A percentile compares a stretch with the other conserved stretches of the same genome.
Evolutionary conservation across 73 alveolate species (phyloP).

Genomic region (Loxodes magnus): DNA sequence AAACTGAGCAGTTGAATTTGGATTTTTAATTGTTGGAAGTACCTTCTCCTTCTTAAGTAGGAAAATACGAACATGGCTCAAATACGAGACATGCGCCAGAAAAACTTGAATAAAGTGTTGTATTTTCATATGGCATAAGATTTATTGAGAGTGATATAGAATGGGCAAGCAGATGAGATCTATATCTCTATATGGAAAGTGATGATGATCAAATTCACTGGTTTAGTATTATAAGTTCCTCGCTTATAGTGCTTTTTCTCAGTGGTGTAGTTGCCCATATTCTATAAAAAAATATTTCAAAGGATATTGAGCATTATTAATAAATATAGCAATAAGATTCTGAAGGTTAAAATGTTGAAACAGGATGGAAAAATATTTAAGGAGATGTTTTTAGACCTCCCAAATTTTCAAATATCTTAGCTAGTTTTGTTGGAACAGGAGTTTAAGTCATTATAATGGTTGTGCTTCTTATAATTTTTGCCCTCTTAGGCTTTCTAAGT

Average conservation of each 20-base stretch:
- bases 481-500: constrained; percentile 14
- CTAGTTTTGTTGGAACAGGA: constrained; percentile 16
- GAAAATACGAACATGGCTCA: not conserved
- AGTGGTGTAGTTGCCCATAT: constrained; percentile 8
- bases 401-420: constrained; percentile 1
- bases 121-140: not conserved
- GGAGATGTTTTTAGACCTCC: constrained; percentile 35
- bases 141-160: not conserved
- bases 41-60: not conserved
- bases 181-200: not conserved
- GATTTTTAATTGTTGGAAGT: not conserved
- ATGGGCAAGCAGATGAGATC: constrained; percentile 12
- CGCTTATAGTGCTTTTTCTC: constrained; percentile 1
- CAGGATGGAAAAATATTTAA: constrained; percentile 27
- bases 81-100: not conserved
- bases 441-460: constrained; percentile 12
- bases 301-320: not conserved
- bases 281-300: not conserved
- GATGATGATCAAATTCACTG: constrained; percentile 6
- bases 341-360: constrained; percentile 17
- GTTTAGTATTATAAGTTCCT: constrained; percentile 3
- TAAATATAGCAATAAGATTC: constrained; percentile 2
- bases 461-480: constrained; percentile 11
- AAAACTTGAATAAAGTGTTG: not conserved
- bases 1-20: not conserved